Evolutionary conservation across 305 asterid genomes (phyloP).

Genomic region (Solanum aculeatissimum): DNA sequence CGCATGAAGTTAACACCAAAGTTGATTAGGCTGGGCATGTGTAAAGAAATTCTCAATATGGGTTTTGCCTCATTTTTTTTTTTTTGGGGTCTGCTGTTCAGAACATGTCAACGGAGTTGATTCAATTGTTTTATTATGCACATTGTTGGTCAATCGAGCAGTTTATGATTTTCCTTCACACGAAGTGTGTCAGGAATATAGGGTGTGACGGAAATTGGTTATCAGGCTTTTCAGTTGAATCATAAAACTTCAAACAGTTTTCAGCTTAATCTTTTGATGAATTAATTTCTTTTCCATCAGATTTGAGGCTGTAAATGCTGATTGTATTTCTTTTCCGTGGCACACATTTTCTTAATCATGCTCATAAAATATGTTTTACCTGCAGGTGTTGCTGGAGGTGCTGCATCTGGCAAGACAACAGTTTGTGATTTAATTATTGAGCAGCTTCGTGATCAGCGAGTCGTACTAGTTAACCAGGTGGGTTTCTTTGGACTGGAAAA

Average conservation of each 20-base stretch:
- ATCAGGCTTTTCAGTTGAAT: background rate
- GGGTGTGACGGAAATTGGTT: background rate
- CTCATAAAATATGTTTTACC: slow-evolving; percentile 2
- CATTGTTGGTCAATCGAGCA: background rate
- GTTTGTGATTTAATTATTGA: slow-evolving; percentile 96
- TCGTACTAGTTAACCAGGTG: slow-evolving; percentile 96
- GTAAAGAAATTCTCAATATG: background rate
- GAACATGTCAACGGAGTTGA: background rate
- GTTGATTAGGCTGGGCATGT: background rate
- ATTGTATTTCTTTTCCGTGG: background rate
- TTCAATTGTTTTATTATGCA: background rate
- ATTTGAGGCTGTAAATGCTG: background rate
- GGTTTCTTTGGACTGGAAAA: background rate
- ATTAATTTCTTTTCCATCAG: background rate
- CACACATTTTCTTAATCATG: background rate
- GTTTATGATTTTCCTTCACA: background rate
- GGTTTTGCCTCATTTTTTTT: background rate
- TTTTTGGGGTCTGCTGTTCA: background rate
- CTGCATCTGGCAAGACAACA: slow-evolving; percentile 96
- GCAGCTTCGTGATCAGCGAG: slow-evolving; percentile 97
- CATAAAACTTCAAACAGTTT: background rate
- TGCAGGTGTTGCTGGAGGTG: slow-evolving; percentile 97
- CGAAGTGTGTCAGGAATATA: background rate
- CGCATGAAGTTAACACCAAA: background rate
- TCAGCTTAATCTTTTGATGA: background rate